Evolutionary conservation across 108 stramenopile species (phyloP), one percentile per base, ranked within the genome.

Genomic region (Cyclotella baltica): DNA sequence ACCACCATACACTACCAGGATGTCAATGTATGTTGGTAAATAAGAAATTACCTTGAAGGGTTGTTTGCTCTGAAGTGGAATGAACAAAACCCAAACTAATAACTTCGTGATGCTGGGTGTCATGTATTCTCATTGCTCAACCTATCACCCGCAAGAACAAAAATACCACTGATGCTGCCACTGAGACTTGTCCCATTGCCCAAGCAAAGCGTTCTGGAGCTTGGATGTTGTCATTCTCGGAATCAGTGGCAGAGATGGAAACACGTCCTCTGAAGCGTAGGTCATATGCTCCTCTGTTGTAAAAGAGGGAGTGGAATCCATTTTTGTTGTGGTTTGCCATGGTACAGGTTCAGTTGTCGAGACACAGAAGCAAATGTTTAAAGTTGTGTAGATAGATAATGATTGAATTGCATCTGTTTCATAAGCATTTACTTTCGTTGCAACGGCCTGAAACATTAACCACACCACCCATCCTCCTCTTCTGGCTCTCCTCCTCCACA

Each of bases 91-190:
- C 4, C 22, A 29, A n/a, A n/a, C n/a, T n/a, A n/a, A n/a, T n/a
- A n/a, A n/a, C n/a, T n/a, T n/a, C n/a, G n/a, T n/a, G n/a, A n/a
- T n/a, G n/a, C n/a, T n/a, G n/a, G n/a, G n/a, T n/a, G n/a, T n/a
- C 3, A 16, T 31, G 11, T 5, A 48, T 51, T 35, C 73, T 75
- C 62, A 66, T 64, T 52, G 43, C 75, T 72, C 1, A 56, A 64
- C 35, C 65, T 65, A 67, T 80, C 72, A 35, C 78, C 78, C 0
- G 78, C 78, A n/a, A 73, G 36, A 19, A 67, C 37, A 8, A 73
- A 34, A 23, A 73, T 48, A 59, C 73, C 72, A 29, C 78, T 72
- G n/a, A 72, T 72, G 55, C 63, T 46, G 33, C 78, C 78, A 20
- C 78, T 72, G 3, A 36, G 34, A 46, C 65, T 80, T 9, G 58